Evolutionary conservation across 768 basidiomycete species (phyloP), one percentile per base, ranked within the genome.

Genomic region (Pilatotrama ljubarskyi): DNA sequence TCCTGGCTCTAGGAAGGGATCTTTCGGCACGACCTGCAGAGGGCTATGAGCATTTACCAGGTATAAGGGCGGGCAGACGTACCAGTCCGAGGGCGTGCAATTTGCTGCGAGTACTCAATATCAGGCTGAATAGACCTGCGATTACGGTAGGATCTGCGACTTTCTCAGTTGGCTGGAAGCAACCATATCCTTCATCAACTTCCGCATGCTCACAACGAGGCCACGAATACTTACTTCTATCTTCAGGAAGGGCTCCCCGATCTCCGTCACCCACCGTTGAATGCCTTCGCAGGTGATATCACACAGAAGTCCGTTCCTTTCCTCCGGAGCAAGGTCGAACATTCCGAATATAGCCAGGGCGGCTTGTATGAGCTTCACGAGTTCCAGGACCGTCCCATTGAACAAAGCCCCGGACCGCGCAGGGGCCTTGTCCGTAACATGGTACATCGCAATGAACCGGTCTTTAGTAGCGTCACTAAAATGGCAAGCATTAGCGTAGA

Each of bases 241-340:
- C 32, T 81, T 80, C 56, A 87, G 69, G 63, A 79, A 80, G 8
- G 80, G 81, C 62, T 83, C 83, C 13, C 87, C 90, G 42, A 93
- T 78, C 44, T 84, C 82, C 14, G 78, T 67, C 29, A 84, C 82
- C 91, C 91, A 94, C 51, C 73, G 76, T 48, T 81, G 77, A 35
- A 94, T 82, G 5, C 85, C 90, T 25, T 87, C 84, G 25, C 90
- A 82, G 0, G 91, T 91, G 14, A 78, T 73, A 71, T 94, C 90
- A 68, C 91, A 93, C 22, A 94, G 74, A 14, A 94, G 77, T 1
- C 91, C 91, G 70, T 93, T 73, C 24, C 72, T 64, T 52, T 77
- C 76, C 18, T 77, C 74, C 15, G 68, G 58, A 4, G 62, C 62
- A 25, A 77, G 48, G 24, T 74, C 77, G 55, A 82, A 90, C 73